Conservation (phyloP, 2,329 filamentous ascomycete genomes). For the Akanthomyces lecanii region DNA sequence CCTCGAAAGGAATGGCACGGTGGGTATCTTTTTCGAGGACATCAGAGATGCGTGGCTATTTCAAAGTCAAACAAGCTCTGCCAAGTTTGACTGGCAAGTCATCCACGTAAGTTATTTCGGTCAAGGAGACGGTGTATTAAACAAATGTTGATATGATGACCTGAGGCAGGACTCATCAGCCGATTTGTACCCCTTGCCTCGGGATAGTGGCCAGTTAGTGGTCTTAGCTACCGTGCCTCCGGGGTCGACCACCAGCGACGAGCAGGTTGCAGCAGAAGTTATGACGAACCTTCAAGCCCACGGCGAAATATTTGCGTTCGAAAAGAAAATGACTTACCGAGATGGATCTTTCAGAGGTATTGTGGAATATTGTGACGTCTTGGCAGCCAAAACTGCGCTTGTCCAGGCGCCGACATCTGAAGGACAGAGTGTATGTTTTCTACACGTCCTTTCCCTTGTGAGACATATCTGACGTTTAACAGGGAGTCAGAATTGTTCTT, state of each 20-base stretch:
- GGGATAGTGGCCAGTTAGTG: constrained; percentile 28
- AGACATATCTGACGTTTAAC: neutral
- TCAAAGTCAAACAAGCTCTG: constrained; percentile 41
- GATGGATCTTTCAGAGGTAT: constrained; percentile 44
- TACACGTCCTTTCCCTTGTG: neutral
- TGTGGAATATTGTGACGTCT: constrained; percentile 50
- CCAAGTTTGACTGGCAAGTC: constrained; percentile 42
- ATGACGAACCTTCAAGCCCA: constrained; percentile 37
- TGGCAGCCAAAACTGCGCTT: constrained; percentile 39
- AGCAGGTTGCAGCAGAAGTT: constrained; percentile 34
- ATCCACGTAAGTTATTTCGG: constrained; percentile 22
- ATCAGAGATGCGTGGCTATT: constrained; percentile 55
- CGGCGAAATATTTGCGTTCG: constrained; percentile 51
- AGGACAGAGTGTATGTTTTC: constrained; percentile 3
- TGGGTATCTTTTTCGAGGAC: constrained; percentile 56
- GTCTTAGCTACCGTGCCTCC: constrained; percentile 25
- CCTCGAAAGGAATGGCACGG: constrained; percentile 35
- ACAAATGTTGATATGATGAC: neutral
- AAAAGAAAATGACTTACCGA: constrained; percentile 37
- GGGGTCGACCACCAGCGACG: constrained; percentile 20
- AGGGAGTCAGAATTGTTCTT: constrained; percentile 10
- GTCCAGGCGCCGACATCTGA: constrained; percentile 27
- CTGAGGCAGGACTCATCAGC: constrained; percentile 14
- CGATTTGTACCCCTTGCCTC: constrained; percentile 6
- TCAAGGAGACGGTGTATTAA: constrained; percentile 12